Evolutionary conservation across 257 asterid genomes (phyloP).

Genomic region (Datura wrightii): DNA sequence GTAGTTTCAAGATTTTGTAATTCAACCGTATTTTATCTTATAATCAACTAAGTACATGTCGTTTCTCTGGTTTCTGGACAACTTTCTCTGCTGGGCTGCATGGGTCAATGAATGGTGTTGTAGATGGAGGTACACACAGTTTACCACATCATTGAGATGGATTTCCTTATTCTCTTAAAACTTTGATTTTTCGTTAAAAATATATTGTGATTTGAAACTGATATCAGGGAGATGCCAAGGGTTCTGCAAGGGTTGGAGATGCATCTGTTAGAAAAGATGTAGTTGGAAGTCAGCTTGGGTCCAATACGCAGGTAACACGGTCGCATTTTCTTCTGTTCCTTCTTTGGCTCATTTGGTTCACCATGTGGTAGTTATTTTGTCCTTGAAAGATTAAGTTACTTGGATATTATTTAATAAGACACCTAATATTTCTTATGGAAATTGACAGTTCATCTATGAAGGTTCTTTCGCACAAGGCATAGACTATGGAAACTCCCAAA

Average conservation of each 20-base stretch:
- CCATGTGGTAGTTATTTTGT: background rate
- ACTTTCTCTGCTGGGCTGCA: conserved; percentile 27
- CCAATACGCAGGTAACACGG: conserved; percentile 52
- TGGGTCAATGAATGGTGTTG: conserved; percentile 36
- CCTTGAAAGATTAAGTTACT: conserved; percentile 22
- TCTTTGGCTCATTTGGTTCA: conserved; percentile 1
- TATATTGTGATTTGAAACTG: conserved; percentile 36
- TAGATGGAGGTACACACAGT: conserved; percentile 64
- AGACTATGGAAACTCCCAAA: conserved; percentile 59
- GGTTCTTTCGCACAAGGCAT: conserved; percentile 59
- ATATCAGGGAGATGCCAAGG: conserved; percentile 65
- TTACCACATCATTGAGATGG: conserved; percentile 1
- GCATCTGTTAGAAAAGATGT: conserved; percentile 51
- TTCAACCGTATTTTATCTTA: background rate
- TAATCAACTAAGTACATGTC: conserved; percentile 20
- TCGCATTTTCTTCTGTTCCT: background rate
- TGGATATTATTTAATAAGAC: conserved; percentile 25
- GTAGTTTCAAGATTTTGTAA: background rate
- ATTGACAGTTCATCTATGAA: conserved; percentile 64
- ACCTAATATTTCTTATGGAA: conserved; percentile 7
- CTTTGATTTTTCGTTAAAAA: conserved; percentile 10
- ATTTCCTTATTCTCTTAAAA: background rate
- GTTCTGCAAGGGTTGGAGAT: conserved; percentile 57
- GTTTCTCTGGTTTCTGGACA: conserved; percentile 35
- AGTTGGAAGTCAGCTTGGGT: conserved; percentile 51